These are phyloP conservation scores for Rhizopus arrhizus DNA, from an alignment of 371 early-diverging fungal species.

Conservation along the genomic window DNA sequence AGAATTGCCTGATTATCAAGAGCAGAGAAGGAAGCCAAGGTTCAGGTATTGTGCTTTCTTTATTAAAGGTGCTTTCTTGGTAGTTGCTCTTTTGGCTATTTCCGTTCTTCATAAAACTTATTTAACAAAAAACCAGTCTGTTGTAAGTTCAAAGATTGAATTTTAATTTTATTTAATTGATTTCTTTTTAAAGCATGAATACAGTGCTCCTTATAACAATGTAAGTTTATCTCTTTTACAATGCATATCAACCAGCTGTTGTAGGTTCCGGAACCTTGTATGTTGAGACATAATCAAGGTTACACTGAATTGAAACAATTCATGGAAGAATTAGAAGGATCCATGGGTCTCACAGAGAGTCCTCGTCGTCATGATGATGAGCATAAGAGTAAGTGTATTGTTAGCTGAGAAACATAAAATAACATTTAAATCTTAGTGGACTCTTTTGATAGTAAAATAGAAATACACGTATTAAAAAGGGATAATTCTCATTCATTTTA, in stretches of 20 bases:
- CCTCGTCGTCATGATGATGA: slow-evolving; percentile 7
- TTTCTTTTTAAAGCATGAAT: too few relatives aligned
- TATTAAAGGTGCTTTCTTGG: not conserved
- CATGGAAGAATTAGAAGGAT: slow-evolving; percentile 7
- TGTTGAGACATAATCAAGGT: slow-evolving; percentile 15
- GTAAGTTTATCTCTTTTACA: not conserved
- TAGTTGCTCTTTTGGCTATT: not conserved
- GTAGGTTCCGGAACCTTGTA: slow-evolving; percentile 15
- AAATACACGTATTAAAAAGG: too few relatives aligned
- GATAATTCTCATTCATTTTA: too few relatives aligned
- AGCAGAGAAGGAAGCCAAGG: not conserved
- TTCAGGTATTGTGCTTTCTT: not conserved
- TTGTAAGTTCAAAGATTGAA: too few relatives aligned
- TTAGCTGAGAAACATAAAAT: too few relatives aligned
- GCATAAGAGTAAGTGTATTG: too few relatives aligned
- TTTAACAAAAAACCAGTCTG: too few relatives aligned
- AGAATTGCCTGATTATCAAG: slow-evolving; percentile 18
- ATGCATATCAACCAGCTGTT: too few relatives aligned
- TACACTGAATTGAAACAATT: slow-evolving; percentile 23
- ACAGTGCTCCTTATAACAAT: not conserved
- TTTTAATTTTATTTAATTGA: too few relatives aligned
- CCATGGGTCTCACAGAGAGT: slow-evolving; percentile 8
- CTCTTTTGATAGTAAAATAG: not conserved
- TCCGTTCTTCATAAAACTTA: too few relatives aligned
- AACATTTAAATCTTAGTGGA: too few relatives aligned